Base-by-base conservation (phyloP, 2,329 filamentous ascomycete species). In the Cladosporium sp. region DNA sequence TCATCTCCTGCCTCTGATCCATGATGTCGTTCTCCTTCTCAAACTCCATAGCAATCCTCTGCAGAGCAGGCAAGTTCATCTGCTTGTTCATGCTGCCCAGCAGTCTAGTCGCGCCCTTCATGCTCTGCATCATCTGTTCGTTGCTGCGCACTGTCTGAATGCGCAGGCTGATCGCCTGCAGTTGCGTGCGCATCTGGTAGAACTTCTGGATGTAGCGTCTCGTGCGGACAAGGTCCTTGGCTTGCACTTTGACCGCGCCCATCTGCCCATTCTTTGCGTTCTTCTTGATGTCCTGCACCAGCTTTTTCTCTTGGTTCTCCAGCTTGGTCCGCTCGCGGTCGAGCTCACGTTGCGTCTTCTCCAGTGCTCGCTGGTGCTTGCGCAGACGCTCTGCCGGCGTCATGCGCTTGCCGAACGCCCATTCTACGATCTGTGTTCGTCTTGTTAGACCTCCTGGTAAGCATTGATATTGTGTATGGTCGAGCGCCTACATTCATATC, bases 71-170 rank as follows among this genome's bases (percentile, higher is more conserved):
- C 2, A 99, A 82, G 67, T 99, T 97, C 91, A 97, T 97, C 57
- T 89, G 89, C 58, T 88, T 82, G 71, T 99, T 99, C 93, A 99
- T 99, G 74, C 88, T 95, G 49, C 91, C 90, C 7, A 99, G 77
- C 2, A 96, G 85, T 71, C 86, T 84, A 1, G 93, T 97, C 4
- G 93, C 93, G 29, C 93, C 93, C 72, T 96, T 99, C 93, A 99
- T 97, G 7, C 91, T 93, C 71, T 96, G 89, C 91, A 96, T 96
- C 93, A 99, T 99, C 72, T 97, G 92, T 70, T 99, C 93, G 70
- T 99, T 99, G 59, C 91, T 96, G 58, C 93, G 85, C 58, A 97
- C 92, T 43, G 93, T 99, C 89, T 96, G 93, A 65, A 99, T 91
- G 39, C 92, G 84, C 49, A 99, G 74, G 12, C 89, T 95, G 61